phyloP scores from a whole-genome alignment of 306 rosid genomes.

The Cotoneaster glaucophyllus region DNA sequence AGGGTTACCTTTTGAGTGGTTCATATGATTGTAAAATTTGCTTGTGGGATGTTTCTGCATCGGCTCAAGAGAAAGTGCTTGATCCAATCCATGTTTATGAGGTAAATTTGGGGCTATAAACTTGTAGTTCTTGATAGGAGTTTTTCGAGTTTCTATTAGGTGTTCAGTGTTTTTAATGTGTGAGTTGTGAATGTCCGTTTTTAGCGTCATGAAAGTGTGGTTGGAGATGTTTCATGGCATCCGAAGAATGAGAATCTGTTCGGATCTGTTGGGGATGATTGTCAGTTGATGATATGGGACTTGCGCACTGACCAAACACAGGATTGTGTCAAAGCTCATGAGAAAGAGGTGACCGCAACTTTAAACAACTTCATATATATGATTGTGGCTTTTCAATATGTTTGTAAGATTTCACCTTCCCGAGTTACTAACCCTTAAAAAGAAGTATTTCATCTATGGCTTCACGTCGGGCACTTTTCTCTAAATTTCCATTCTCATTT shows the following conservation, averaged over 20 bases:
- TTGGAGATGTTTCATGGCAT: conserved; percentile 86
- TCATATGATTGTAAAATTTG: conserved; percentile 74
- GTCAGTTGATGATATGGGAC: conserved; percentile 80
- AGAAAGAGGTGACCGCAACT: conserved; percentile 56
- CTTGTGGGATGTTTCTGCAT: conserved; percentile 77
- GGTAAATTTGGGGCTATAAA: conserved; percentile 35
- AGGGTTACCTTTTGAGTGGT: conserved; percentile 72
- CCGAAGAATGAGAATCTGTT: conserved; percentile 57
- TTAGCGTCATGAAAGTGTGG: conserved; percentile 64
- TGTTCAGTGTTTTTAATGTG: neutral
- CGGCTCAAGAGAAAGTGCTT: conserved; percentile 46
- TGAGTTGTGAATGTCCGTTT: neutral
- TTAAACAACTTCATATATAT: neutral
- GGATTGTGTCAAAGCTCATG: conserved; percentile 67
- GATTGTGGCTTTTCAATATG: neutral
- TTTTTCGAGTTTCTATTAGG: neutral
- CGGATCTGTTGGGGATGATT: conserved; percentile 90
- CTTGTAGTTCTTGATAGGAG: neutral
- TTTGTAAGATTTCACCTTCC: neutral
- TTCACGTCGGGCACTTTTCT: neutral
- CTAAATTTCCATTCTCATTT: neutral
- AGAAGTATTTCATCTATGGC: neutral
- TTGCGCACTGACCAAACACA: conserved; percentile 61
- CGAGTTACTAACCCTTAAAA: neutral
- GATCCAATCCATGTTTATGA: conserved; percentile 60